Conservation (phyloP, 164 flowering plant species). For the Tetracentron sinense region DNA sequence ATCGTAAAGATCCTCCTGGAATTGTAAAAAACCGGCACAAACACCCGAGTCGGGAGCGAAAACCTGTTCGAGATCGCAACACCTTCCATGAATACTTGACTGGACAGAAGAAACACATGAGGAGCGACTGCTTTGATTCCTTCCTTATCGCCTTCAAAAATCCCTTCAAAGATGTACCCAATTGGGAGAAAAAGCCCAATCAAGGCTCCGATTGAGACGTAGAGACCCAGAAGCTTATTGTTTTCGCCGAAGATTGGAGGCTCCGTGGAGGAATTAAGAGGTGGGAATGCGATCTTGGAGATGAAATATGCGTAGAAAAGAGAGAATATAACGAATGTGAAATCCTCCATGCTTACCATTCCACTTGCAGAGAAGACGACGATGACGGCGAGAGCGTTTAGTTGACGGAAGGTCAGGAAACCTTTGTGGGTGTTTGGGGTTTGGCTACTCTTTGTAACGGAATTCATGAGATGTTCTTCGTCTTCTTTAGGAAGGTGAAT, state of each 20-base stretch:
- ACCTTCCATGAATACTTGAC: conserved; percentile 72
- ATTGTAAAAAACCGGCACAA: conserved; percentile 68
- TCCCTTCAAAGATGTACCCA: conserved; percentile 59
- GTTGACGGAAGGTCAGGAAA: conserved; percentile 40
- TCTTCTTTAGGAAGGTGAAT: conserved; percentile 38
- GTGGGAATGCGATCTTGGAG: conserved; percentile 27
- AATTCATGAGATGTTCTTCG: conserved; percentile 6
- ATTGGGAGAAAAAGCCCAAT: conserved; percentile 64
- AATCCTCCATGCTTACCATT: conserved; percentile 34
- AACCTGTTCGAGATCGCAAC: conserved; percentile 41
- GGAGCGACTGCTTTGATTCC: conserved; percentile 68
- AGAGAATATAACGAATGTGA: conserved; percentile 34
- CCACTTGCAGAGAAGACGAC: conserved; percentile 39
- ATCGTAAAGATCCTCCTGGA: conserved; percentile 53
- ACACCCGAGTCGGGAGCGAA: conserved; percentile 49
- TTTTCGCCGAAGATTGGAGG: conserved; percentile 30
- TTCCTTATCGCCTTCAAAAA: conserved; percentile 51
- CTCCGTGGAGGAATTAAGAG: conserved; percentile 9
- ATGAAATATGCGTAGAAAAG: conserved; percentile 26
- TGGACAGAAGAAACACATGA: conserved; percentile 57
- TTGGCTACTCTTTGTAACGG: conserved; percentile 4
- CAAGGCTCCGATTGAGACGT: conserved; percentile 41
- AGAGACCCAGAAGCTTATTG: conserved; percentile 30
- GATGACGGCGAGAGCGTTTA: conserved; percentile 29
- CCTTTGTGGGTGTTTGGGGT: background rate